These are phyloP conservation scores for Hyphodiscus sp. DNA, from an alignment of 2,329 filamentous ascomycete species.

Conservation along the genomic window DNA sequence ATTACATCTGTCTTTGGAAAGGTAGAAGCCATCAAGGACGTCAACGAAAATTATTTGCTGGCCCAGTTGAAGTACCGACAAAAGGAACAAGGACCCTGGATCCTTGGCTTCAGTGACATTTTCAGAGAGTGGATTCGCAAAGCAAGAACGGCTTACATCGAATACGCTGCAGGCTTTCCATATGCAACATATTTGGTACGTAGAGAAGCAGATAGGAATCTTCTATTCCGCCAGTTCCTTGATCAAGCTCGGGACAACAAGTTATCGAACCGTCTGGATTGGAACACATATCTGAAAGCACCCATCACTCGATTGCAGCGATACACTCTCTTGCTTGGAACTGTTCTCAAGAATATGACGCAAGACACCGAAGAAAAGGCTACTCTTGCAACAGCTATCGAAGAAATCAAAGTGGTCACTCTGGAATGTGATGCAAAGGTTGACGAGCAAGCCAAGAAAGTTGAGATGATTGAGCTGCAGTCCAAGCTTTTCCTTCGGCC, in stretches of 20 bases:
- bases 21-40: slow-evolving; percentile 78
- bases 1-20: slow-evolving; percentile 83
- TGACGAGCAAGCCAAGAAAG: slow-evolving; percentile 85
- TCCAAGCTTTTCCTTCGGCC: slow-evolving; percentile 78
- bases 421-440: slow-evolving; percentile 88
- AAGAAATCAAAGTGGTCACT: slow-evolving; percentile 86
- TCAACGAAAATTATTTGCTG: slow-evolving; percentile 88
- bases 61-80: slow-evolving; percentile 95
- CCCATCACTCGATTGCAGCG: slow-evolving; percentile 90
- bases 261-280: slow-evolving; percentile 74
- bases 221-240: slow-evolving; percentile 80
- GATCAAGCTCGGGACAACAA: slow-evolving; percentile 74
- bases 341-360: slow-evolving; percentile 76
- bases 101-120: slow-evolving; percentile 89
- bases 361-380: slow-evolving; percentile 84
- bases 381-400: slow-evolving; percentile 76
- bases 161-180: slow-evolving; percentile 85
- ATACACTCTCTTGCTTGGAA: slow-evolving; percentile 76
- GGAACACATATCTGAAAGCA: slow-evolving; percentile 90
- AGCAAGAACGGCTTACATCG: slow-evolving; percentile 79
- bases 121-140: slow-evolving; percentile 98
- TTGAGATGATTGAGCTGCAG: slow-evolving; percentile 78
- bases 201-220: slow-evolving; percentile 76
- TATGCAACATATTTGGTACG: slow-evolving; percentile 77
- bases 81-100: slow-evolving; percentile 92